Evolutionary conservation across 73 alveolate species (phyloP).

Genomic region (Paramecium sexaurelia): DNA sequence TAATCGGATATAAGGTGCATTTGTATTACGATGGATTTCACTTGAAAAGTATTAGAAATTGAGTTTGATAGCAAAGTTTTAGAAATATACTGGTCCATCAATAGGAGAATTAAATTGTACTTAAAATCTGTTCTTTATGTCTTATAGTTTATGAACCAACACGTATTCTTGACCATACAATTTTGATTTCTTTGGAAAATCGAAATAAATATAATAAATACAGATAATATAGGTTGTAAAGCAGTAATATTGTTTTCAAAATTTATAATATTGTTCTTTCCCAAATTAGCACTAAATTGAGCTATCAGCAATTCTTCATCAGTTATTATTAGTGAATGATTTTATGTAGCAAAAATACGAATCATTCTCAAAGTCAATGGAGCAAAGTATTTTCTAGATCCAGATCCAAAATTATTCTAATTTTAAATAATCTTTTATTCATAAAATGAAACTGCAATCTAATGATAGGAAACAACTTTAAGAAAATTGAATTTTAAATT

Average conservation of each 20-base stretch:
- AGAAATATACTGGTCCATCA: background rate
- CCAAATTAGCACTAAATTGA: background rate
- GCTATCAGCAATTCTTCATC: slow-evolving; percentile 1
- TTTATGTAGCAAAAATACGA: background rate
- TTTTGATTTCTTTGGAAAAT: background rate
- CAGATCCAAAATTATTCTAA: background rate
- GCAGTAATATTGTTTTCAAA: slow-evolving; percentile 32
- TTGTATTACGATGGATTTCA: background rate
- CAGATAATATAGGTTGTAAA: background rate
- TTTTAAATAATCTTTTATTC: background rate
- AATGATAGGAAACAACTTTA: background rate
- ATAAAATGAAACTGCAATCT: background rate
- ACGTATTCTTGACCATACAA: slow-evolving; percentile 2
- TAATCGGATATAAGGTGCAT: background rate
- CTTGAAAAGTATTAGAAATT: background rate
- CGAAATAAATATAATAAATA: background rate
- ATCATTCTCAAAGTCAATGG: background rate
- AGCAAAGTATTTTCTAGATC: background rate
- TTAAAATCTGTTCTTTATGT: background rate
- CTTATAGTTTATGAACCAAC: background rate
- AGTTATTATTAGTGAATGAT: background rate
- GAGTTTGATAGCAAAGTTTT: background rate
- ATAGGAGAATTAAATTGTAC: background rate
- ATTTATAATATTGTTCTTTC: background rate
- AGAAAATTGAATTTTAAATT: background rate